These are phyloP conservation scores for Suillus subluteus DNA, from an alignment of 768 basidiomycete genomes.

Conservation along the genomic window DNA sequence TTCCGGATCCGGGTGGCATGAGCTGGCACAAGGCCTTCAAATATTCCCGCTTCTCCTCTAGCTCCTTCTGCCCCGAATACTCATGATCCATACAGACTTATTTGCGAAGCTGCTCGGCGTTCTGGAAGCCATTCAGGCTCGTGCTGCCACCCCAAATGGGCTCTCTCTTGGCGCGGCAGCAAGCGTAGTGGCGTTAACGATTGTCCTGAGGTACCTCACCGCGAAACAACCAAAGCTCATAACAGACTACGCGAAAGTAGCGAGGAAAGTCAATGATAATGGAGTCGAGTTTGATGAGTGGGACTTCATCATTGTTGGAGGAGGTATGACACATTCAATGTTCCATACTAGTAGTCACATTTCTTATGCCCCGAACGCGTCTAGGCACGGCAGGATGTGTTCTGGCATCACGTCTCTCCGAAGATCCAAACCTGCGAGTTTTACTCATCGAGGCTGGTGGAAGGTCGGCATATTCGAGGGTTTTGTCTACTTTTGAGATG, in stretches of 20 bases:
- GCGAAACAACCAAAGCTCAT: slow-evolving; percentile 16
- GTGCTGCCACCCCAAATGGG: not conserved
- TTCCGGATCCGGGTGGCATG: too few species aligned
- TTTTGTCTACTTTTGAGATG: not conserved
- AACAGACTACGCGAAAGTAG: slow-evolving; percentile 18
- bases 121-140: not conserved
- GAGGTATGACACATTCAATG: slow-evolving; percentile 41
- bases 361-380: not conserved
- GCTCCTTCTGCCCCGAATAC: not conserved
- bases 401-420: slow-evolving; percentile 47
- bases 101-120: slow-evolving; percentile 6
- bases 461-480: slow-evolving; percentile 48
- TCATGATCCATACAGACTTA: not conserved
- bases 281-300: slow-evolving; percentile 35
- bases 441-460: slow-evolving; percentile 40
- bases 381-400: slow-evolving; percentile 49
- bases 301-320: slow-evolving; percentile 58
- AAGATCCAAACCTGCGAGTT: slow-evolving; percentile 38
- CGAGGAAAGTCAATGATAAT: slow-evolving; percentile 9
- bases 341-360: not conserved
- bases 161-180: slow-evolving; percentile 10
- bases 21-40: not conserved
- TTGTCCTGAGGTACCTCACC: slow-evolving; percentile 11
- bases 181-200: slow-evolving; percentile 13
- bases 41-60: not conserved